These are phyloP conservation scores for Cutaneotrichosporon daszewskae DNA, from an alignment of 1,284 basidiomycete genomes.

Conservation along the genomic window DNA sequence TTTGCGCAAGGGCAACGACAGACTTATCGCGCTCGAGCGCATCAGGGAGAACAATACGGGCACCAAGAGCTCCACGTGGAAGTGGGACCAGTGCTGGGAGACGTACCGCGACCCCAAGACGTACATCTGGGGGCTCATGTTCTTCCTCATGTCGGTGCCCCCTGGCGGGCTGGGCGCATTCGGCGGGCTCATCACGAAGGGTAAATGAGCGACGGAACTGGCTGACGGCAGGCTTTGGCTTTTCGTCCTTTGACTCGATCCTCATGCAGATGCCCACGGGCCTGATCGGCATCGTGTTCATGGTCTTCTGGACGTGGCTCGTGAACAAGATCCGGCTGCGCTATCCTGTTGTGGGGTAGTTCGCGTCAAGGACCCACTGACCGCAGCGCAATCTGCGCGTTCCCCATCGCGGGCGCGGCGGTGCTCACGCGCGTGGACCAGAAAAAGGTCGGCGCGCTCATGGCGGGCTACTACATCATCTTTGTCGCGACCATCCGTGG, in stretches of 20 bases:
- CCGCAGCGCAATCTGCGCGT: slow-evolving; percentile 6
- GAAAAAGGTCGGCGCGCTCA: slow-evolving; percentile 22
- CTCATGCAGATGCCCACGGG: slow-evolving; percentile 50
- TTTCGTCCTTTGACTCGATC: slow-evolving; percentile 42
- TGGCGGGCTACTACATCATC: slow-evolving; percentile 38
- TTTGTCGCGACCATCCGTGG: slow-evolving; percentile 28
- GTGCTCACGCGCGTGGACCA: slow-evolving; percentile 29
- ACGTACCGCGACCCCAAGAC: slow-evolving; percentile 42
- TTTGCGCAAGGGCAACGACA: slow-evolving; percentile 37
- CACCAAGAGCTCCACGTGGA: slow-evolving; percentile 39
- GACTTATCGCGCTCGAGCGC: slow-evolving; percentile 43
- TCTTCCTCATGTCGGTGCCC: slow-evolving; percentile 34
- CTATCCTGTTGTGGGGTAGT: slow-evolving; percentile 51
- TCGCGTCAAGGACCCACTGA: slow-evolving; percentile 4
- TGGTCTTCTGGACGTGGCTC: slow-evolving; percentile 48
- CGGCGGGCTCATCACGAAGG: slow-evolving; percentile 39
- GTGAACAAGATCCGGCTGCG: slow-evolving; percentile 53
- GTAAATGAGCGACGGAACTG: too few relatives aligned
- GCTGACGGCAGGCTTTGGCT: too few relatives aligned
- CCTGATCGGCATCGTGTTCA: slow-evolving; percentile 50
- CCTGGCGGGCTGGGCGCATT: slow-evolving; percentile 44
- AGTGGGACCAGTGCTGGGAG: slow-evolving; percentile 45
- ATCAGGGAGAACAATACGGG: slow-evolving; percentile 46
- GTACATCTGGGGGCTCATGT: slow-evolving; percentile 32
- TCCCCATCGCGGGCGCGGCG: slow-evolving; percentile 39